phyloP scores from a whole-genome alignment of 495 filamentous ascomycete species.

The Lasiosphaeria hispida region DNA sequence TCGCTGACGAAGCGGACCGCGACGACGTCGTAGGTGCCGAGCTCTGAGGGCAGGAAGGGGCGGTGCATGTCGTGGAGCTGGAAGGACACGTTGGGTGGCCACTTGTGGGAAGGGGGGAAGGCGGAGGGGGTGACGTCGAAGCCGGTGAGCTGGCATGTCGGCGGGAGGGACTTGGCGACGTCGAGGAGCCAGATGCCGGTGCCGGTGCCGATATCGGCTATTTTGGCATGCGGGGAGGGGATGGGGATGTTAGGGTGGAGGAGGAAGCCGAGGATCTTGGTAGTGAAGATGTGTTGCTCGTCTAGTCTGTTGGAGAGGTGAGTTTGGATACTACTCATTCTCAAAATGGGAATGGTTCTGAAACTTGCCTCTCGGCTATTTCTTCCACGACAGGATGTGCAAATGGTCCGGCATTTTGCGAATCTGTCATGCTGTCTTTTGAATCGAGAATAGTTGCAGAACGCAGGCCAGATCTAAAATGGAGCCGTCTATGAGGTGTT shows the following conservation, averaged over 20 bases:
- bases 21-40: constrained; percentile 39
- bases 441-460: not conserved
- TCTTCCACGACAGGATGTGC: constrained; percentile 1
- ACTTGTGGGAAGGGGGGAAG: constrained; percentile 27
- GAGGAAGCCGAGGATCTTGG: constrained; percentile 18
- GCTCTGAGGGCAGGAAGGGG: constrained; percentile 32
- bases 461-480: no score
- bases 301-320: constrained; percentile 11
- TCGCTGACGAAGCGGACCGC: constrained; percentile 38
- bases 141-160: constrained; percentile 33
- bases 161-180: constrained; percentile 27
- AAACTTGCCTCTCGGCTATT: not conserved
- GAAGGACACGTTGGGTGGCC: constrained; percentile 34
- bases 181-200: constrained; percentile 32
- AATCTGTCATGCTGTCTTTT: constrained; percentile 3
- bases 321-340: not conserved
- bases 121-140: constrained; percentile 38
- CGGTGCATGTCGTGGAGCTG: constrained; percentile 32
- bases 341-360: not conserved
- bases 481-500: no score
- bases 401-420: not conserved
- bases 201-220: constrained; percentile 28
- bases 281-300: constrained; percentile 21
- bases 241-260: constrained; percentile 18
- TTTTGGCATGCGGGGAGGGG: constrained; percentile 6